Evolutionary conservation across 371 early-diverging fungal genomes (phyloP), one percentile per base, ranked within the genome.

Genomic region (Apophysomyces elegans): DNA sequence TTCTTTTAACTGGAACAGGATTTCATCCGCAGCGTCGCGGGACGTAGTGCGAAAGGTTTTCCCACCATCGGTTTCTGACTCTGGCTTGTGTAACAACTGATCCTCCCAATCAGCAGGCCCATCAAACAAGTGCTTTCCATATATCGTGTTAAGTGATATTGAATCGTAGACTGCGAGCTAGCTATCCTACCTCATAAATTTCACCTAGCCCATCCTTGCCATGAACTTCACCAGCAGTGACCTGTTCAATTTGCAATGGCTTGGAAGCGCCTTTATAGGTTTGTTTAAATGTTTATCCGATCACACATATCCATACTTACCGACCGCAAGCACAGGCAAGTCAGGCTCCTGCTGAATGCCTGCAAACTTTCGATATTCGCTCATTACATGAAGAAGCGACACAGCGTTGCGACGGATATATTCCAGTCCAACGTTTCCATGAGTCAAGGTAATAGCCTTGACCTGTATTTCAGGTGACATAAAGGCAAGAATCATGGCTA

Each of bases 181-280:
- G 32, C 32, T 3, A 26, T 16, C 58, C 32, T 58, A 37, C 37
- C 14, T 62, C 26, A 58, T 83, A 76, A 37, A 86, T 66, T 16
- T 71, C 65, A 7, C 85, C 86, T 7, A 87, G 45, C 1, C 88
- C 86, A 62, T 85, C 86, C 1, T 65, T 59, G 8, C 85, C 85
- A 69, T 85, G 85, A 61, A 84, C 81, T 57, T 83, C 71, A 8
- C 77, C 75, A 0, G 83, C 85, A 57, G 68, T 71, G 0, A 67
- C 60, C 7, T 63, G 54, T 5, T 61, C 44, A 26, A 66, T 65
- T 18, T 78, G 72, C 36, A 87, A 47, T 9, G 87, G 87, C 14
- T 46, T 58, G 4, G 41, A 66, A 4, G 73, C 73, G 5, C 85
- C 87, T 83, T 21, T n/a, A 13, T 13, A 41, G 8, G 41, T 7